These are phyloP conservation scores for Penicillium hordei DNA, from an alignment of 2,329 filamentous ascomycete species.

Conservation along the genomic window DNA sequence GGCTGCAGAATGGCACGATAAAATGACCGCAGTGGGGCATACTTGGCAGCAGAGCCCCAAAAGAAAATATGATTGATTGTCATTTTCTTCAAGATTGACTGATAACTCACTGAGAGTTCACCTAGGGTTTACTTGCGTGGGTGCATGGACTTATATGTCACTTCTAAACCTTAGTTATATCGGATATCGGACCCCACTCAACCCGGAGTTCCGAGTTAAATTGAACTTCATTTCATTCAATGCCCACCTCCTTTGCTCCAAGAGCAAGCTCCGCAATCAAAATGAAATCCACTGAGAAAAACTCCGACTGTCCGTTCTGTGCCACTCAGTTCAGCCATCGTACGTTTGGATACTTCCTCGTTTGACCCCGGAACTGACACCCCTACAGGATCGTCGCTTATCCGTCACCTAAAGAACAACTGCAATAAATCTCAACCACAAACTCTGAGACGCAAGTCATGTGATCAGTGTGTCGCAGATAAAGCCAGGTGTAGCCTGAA, in stretches of 20 bases:
- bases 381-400: constrained; percentile 4
- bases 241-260: background rate
- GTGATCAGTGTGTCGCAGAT: constrained; percentile 1
- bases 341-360: background rate
- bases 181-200: background rate
- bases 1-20: constrained; percentile 1
- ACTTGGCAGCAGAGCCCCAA: background rate
- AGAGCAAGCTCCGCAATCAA: background rate
- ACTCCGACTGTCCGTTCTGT: background rate
- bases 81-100: background rate
- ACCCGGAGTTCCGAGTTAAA: constrained; percentile 8
- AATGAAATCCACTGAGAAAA: background rate
- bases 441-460: background rate
- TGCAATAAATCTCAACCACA: constrained; percentile 1
- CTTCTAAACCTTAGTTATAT: background rate
- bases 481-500: constrained; percentile 5
- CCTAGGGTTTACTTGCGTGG: too few relatives aligned
- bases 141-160: background rate
- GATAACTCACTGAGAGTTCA: background rate
- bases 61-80: constrained; percentile 8
- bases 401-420: constrained; percentile 8
- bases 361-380: background rate
- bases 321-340: constrained; percentile 1
- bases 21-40: background rate
- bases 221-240: background rate